Conservation (phyloP, 352 stramenopile species). For the Globisporangium heterothallicum region DNA sequence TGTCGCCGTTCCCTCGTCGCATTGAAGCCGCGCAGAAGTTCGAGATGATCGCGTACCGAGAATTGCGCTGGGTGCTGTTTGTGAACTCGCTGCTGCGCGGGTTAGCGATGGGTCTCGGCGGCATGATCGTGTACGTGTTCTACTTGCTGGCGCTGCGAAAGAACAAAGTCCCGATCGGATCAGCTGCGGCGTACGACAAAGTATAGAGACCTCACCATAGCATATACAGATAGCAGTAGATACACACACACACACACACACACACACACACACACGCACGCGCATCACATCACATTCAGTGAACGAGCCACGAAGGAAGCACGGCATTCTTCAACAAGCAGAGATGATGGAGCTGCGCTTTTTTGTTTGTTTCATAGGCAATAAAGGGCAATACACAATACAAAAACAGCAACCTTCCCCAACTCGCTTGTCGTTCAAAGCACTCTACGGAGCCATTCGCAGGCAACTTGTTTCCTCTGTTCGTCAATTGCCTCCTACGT, state of each 20-base stretch:
- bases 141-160: slow-evolving; percentile 67
- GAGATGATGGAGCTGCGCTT: no score
- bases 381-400: slow-evolving; percentile 1
- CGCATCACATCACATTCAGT: not conserved
- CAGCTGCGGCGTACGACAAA: slow-evolving; percentile 62
- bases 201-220: slow-evolving; percentile 31
- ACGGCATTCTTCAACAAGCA: no score
- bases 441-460: no score
- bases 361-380: no score
- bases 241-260: not conserved
- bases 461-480: no score
- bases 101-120: slow-evolving; percentile 64
- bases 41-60: slow-evolving; percentile 75
- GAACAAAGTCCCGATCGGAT: slow-evolving; percentile 30
- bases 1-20: slow-evolving; percentile 55
- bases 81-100: slow-evolving; percentile 73
- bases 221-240: slow-evolving; percentile 4
- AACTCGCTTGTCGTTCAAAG: no score
- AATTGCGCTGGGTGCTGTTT: slow-evolving; percentile 78
- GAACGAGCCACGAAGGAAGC: not conserved
- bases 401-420: no score
- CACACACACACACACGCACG: not conserved
- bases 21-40: slow-evolving; percentile 67
- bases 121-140: slow-evolving; percentile 79
- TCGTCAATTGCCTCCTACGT: not conserved